Evolutionary conservation across 345 rosid genomes (phyloP), one percentile per base, ranked within the genome.

Genomic region (Citrus medica): DNA sequence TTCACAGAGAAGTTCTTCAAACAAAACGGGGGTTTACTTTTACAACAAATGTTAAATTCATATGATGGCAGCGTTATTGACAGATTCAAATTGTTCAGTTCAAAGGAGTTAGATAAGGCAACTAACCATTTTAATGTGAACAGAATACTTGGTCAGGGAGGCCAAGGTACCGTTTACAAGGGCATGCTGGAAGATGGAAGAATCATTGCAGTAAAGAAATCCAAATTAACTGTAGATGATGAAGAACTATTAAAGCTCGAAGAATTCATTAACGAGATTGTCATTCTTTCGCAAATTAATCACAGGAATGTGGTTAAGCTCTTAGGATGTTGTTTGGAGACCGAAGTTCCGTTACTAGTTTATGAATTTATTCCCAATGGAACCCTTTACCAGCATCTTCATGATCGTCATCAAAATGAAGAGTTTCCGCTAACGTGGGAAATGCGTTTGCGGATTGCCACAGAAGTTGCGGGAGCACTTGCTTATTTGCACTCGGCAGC

Each of bases 251-350:
- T 1, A 5, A 76, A 53, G 33, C 32, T 76, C 5, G 65, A 76
- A 32, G 72, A 67, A 76, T 74, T 40, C 77, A 74, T 74, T 9
- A 61, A 61, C 8, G 77, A 74, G n/a, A 37, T 74, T 40, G 38
- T 25, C 3, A 40, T 74, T 74, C 77, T 74, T 25, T 74, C 51
- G 3, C 71, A 75, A 64, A 28, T 70, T 22, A 70, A 24, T 14
- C 68, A 74, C 17, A 74, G 77, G 9, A 74, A 73, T 7, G 76
- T 73, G 67, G 76, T 60, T 33, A 73, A 73, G 76, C 30, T 73
- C 19, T n/a, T 59, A 2, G 67, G 67, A 2, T 37, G 66, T 24
- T 73, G 76, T 22, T 24, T 73, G 22, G 65, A 60, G 12, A 33
- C 22, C 27, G 73, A 69, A 5, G 33, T 46, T 46, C 73, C 59